These are phyloP conservation scores for Aspergillus haitiensis DNA, from an alignment of 495 filamentous ascomycete genomes.

Conservation along the genomic window DNA sequence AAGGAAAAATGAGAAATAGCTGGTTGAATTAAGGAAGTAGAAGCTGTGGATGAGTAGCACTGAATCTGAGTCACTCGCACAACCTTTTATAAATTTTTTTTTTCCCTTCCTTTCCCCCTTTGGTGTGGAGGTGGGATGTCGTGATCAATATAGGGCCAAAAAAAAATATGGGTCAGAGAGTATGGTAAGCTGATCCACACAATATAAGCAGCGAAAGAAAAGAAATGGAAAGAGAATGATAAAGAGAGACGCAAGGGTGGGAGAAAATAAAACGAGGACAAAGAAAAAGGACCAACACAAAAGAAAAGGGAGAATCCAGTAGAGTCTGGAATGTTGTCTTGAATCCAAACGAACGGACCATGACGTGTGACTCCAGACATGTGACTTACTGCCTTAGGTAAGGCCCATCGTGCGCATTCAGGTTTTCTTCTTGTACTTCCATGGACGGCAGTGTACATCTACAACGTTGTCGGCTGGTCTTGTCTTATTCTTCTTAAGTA, in stretches of 20 bases:
- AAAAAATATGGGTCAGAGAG: neutral
- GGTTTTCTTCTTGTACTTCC: no score
- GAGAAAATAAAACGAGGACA: neutral
- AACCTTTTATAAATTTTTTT: neutral
- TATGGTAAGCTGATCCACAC: neutral
- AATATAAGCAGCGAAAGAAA: neutral
- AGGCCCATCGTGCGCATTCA: no score
- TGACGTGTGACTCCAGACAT: conserved; percentile 16
- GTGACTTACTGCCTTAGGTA: conserved; percentile 12
- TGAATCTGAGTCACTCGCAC: neutral
- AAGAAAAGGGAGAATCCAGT: neutral
- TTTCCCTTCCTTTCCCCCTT: neutral
- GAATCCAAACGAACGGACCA: conserved; percentile 3
- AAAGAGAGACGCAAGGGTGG: neutral
- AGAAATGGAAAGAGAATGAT: neutral
- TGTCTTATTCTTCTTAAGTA: no score
- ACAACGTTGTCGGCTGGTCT: no score
- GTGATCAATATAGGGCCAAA: neutral
- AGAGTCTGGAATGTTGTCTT: conserved; percentile 18
- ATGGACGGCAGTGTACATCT: no score
- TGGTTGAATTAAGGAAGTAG: neutral
- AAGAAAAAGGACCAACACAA: conserved; percentile 4
- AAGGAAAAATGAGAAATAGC: neutral
- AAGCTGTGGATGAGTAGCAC: neutral
- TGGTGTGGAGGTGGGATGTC: neutral